Percentiles rank a stretch among this genome's conserved stretches.
These are phyloP conservation scores for Craterostigma plantagineum DNA, from an alignment of 257 asterid species.

Conservation along the genomic window DNA sequence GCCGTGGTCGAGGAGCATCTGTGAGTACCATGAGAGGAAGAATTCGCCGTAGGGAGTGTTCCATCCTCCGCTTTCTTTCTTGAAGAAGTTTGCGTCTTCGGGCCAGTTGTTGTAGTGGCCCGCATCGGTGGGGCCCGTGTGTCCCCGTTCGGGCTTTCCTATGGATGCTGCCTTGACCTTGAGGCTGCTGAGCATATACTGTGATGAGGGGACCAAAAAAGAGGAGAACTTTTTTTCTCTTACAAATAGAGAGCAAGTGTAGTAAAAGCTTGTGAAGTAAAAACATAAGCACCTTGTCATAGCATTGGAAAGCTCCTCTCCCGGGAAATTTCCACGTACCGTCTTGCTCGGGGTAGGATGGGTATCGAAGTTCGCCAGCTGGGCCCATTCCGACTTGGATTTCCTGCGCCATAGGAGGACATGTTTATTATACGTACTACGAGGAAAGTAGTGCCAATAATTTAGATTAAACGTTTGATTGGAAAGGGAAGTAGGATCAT, in stretches of 20 bases:
- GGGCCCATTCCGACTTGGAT: constrained; percentile 99
- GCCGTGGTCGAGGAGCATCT: constrained; percentile 69
- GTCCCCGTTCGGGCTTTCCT: constrained; percentile 90
- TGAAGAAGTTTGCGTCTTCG: constrained; percentile 80
- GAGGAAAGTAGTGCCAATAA: not conserved
- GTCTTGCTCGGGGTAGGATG: constrained; percentile 69
- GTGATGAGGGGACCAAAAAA: constrained; percentile 14
- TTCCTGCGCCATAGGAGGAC: constrained; percentile 27
- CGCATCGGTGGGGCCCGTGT: constrained; percentile 76
- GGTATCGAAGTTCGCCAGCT: constrained; percentile 92
- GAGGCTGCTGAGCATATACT: constrained; percentile 86
- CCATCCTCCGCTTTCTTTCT: constrained; percentile 76
- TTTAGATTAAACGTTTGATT: not conserved
- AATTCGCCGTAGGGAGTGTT: constrained; percentile 46
- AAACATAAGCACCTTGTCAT: constrained; percentile 47
- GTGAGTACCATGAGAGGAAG: constrained; percentile 85
- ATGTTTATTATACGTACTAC: not conserved
- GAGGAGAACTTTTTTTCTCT: not conserved
- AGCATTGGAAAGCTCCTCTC: constrained; percentile 88
- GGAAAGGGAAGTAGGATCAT: too few relatives aligned
- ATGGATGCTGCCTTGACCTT: constrained; percentile 59
- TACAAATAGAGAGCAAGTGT: too few relatives aligned
- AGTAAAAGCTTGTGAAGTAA: not conserved
- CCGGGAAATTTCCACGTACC: constrained; percentile 85
- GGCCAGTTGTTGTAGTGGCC: constrained; percentile 96